phyloP scores from a whole-genome alignment of 495 filamentous ascomycete species.

The Aspergillus sclerotioniger region DNA sequence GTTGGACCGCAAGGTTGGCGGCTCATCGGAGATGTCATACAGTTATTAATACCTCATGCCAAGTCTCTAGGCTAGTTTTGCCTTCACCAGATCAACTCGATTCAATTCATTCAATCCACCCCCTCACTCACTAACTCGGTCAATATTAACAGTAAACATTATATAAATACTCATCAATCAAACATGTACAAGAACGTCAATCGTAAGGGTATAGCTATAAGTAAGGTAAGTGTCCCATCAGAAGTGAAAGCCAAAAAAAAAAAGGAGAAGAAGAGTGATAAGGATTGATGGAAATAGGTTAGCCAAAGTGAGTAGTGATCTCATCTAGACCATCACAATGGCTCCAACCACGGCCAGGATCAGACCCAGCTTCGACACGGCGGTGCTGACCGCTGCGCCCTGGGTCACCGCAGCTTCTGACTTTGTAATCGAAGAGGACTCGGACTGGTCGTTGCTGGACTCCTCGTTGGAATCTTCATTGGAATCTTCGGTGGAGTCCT shows the following conservation, averaged over 20 bases:
- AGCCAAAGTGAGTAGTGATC: background rate
- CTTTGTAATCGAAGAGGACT: background rate
- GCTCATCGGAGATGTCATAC: too few species aligned
- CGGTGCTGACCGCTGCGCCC: background rate
- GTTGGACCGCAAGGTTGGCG: too few species aligned
- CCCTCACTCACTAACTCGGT: background rate
- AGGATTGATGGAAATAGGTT: background rate
- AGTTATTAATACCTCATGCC: too few species aligned
- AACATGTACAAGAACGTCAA: constrained; percentile 7
- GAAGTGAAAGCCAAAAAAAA: background rate
- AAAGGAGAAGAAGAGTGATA: background rate
- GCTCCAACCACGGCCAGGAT: background rate
- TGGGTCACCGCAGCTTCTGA: background rate
- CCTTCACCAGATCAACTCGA: too few species aligned
- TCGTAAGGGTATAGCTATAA: constrained; percentile 1
- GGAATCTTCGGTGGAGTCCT: background rate
- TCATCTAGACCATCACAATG: background rate
- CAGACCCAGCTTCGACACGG: background rate
- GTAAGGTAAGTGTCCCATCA: background rate
- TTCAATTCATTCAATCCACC: too few species aligned
- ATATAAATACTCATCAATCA: constrained; percentile 5
- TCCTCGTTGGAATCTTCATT: background rate
- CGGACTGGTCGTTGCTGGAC: background rate
- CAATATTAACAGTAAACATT: background rate
- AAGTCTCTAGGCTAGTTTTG: too few species aligned